Percentiles rank a stretch among this genome's conserved stretches.
These are phyloP conservation scores for Moesziomyces parantarcticus DNA, from an alignment of 1,284 basidiomycete species.

Conservation along the genomic window DNA sequence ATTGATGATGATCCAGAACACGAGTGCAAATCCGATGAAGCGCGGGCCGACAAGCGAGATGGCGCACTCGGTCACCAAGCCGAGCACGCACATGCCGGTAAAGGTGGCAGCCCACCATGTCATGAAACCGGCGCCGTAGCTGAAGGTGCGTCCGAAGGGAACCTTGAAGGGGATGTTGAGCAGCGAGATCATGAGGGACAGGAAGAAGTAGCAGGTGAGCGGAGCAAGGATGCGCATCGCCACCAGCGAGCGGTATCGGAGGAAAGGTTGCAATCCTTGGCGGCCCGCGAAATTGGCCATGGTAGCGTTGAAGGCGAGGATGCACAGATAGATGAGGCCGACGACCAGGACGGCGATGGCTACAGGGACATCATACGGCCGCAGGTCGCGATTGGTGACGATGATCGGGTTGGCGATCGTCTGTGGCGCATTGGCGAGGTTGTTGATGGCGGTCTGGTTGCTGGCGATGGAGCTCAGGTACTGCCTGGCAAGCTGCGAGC, in stretches of 20 bases:
- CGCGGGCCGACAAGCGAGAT: conserved; percentile 53
- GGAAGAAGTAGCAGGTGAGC: conserved; percentile 46
- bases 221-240: conserved; percentile 54
- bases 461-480: conserved; percentile 33
- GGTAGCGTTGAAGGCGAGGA: conserved; percentile 69
- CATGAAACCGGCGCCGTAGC: conserved; percentile 64
- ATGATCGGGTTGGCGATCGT: conserved; percentile 73
- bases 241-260: conserved; percentile 51
- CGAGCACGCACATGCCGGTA: conserved; percentile 56
- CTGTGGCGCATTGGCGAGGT: conserved; percentile 72
- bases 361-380: conserved; percentile 78
- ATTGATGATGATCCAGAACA: conserved; percentile 62
- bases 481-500: conserved; percentile 28
- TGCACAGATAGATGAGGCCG: conserved; percentile 79
- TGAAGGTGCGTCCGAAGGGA: conserved; percentile 48
- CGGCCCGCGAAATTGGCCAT: conserved; percentile 55
- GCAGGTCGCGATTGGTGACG: conserved; percentile 73
- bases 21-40: conserved; percentile 57
- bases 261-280: conserved; percentile 46
- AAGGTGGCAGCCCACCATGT: conserved; percentile 56
- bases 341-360: conserved; percentile 79
- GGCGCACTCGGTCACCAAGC: conserved; percentile 53
- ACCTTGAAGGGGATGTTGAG: conserved; percentile 62
- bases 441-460: conserved; percentile 44
- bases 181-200: conserved; percentile 61